These are phyloP conservation scores for Anastatica hierochuntica DNA, from an alignment of 345 rosid species.

Conservation along the genomic window DNA sequence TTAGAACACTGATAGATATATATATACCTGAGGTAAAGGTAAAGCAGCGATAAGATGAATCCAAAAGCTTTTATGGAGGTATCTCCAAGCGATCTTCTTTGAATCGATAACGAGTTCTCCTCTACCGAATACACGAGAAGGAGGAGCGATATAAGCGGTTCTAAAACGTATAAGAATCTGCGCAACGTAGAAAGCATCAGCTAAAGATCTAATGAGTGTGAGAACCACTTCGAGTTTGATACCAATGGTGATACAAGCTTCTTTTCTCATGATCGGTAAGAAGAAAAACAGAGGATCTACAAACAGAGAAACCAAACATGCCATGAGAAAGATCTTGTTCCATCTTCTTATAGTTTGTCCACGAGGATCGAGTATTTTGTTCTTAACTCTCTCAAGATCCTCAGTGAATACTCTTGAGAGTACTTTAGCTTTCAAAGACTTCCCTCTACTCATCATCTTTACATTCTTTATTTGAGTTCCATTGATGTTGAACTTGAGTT, in stretches of 20 bases:
- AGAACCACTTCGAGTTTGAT: conserved; percentile 49
- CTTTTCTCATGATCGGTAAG: conserved; percentile 42
- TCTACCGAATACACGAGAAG: conserved; percentile 87
- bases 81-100: conserved; percentile 47
- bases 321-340: conserved; percentile 63
- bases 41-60: conserved; percentile 64
- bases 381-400: conserved; percentile 52
- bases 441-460: conserved; percentile 24
- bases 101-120: conserved; percentile 79
- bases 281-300: conserved; percentile 79
- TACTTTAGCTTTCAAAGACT: conserved; percentile 56
- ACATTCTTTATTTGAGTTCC: conserved; percentile 33
- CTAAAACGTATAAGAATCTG: conserved; percentile 62
- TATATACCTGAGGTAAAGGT: conserved; percentile 81
- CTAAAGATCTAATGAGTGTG: conserved; percentile 51
- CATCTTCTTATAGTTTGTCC: conserved; percentile 49
- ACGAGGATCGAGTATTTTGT: conserved; percentile 67
- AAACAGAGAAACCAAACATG: conserved; percentile 64
- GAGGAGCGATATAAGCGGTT: conserved; percentile 76
- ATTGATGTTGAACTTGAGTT: conserved; percentile 38
- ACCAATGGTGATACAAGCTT: conserved; percentile 52
- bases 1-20: too few relatives aligned
- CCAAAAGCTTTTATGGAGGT: conserved; percentile 52
- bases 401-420: conserved; percentile 69
- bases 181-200: conserved; percentile 60